phyloP scores from a whole-genome alignment of 2,329 filamentous ascomycete genomes.

The Parastagonospora avenae region DNA sequence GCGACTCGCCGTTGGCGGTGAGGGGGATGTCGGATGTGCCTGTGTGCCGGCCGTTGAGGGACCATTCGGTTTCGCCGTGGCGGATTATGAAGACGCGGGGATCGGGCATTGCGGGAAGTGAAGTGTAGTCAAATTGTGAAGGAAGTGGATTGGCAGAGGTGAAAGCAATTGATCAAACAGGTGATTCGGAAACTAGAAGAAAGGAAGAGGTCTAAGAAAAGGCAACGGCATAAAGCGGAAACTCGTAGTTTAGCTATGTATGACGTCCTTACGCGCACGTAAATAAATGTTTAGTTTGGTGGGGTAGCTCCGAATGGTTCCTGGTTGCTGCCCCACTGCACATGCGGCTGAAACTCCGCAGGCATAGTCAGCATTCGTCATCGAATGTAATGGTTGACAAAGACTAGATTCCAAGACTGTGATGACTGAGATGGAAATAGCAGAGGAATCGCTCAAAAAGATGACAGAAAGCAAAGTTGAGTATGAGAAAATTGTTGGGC shows the following conservation, averaged over 20 bases:
- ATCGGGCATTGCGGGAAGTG: slow-evolving; percentile 45
- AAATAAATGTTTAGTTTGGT: slow-evolving; percentile 11
- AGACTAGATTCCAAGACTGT: not conserved
- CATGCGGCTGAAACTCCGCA: not conserved
- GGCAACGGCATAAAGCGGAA: not conserved
- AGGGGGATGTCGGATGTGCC: slow-evolving; percentile 84
- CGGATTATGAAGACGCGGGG: slow-evolving; percentile 64
- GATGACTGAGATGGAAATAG: no score
- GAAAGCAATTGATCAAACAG: not conserved
- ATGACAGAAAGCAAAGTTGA: no score
- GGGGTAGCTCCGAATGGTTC: slow-evolving; percentile 23
- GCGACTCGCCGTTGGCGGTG: slow-evolving; percentile 71
- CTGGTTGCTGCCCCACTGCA: slow-evolving; percentile 8
- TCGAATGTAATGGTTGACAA: slow-evolving; percentile 7
- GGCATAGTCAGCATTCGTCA: slow-evolving; percentile 28
- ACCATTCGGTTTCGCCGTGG: slow-evolving; percentile 97
- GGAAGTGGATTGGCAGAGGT: not conserved
- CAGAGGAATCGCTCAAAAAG: no score
- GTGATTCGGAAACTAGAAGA: not conserved
- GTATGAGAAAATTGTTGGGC: no score
- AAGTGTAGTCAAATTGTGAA: not conserved
- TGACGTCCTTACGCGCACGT: slow-evolving; percentile 13
- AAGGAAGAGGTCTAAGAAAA: not conserved
- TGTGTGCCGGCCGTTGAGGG: slow-evolving; percentile 77
- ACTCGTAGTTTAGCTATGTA: slow-evolving; percentile 1